Conservation (phyloP, 352 stramenopile species). For the Phytophthora litchii region DNA sequence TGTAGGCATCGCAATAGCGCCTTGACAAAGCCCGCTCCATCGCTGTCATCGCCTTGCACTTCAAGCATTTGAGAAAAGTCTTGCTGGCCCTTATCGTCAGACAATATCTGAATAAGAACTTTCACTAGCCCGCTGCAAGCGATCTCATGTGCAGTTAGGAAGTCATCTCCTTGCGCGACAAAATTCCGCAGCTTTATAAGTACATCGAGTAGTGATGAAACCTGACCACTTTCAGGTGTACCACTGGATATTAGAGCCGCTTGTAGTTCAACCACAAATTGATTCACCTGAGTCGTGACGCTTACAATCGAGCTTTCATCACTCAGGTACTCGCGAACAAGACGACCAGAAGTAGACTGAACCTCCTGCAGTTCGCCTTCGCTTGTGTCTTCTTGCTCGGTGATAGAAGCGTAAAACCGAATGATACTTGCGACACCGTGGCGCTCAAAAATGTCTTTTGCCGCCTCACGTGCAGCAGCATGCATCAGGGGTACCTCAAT, state of each 20-base stretch:
- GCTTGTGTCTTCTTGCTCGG: conserved; percentile 19
- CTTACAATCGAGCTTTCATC: conserved; percentile 36
- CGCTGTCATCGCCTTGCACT: conserved; percentile 3
- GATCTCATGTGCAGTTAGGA: conserved; percentile 68
- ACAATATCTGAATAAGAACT: conserved; percentile 43
- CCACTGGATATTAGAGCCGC: not conserved
- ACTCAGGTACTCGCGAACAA: conserved; percentile 54
- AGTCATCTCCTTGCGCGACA: conserved; percentile 31
- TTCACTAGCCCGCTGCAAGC: conserved; percentile 59
- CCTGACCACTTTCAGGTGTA: not conserved
- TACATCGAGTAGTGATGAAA: conserved; percentile 17
- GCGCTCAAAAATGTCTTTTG: conserved; percentile 54
- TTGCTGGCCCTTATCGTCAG: conserved; percentile 29
- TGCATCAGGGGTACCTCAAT: conserved; percentile 45
- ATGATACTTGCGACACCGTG: conserved; percentile 60
- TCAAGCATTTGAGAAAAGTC: conserved; percentile 48
- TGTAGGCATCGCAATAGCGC: conserved; percentile 53
- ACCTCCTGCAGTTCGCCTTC: conserved; percentile 36
- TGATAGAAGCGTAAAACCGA: conserved; percentile 48
- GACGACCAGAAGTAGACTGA: conserved; percentile 29
- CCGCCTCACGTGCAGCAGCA: conserved; percentile 16
- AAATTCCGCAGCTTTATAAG: conserved; percentile 37
- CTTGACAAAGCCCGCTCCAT: conserved; percentile 28
- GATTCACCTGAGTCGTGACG: conserved; percentile 38
- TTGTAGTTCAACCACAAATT: conserved; percentile 37